Conservation (phyloP, 2,329 filamentous ascomycete genomes). For the Aschersonia sp. region DNA sequence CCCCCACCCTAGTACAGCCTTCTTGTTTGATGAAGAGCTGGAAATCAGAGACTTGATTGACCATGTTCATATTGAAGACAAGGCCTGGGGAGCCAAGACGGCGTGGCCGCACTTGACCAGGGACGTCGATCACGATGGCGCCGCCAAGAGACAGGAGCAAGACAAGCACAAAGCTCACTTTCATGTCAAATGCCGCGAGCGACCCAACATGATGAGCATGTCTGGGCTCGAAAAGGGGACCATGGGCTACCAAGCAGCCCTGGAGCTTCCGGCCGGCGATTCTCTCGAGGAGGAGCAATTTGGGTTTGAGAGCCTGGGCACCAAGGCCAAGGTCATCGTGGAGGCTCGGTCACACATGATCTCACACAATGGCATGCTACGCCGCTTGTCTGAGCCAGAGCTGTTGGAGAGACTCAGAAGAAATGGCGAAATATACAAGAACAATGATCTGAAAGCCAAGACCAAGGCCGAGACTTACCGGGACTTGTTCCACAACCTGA, state of each 20-base stretch:
- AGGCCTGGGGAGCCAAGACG: slow-evolving; percentile 47
- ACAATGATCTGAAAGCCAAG: slow-evolving; percentile 34
- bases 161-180: slow-evolving; percentile 39
- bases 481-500: slow-evolving; percentile 44
- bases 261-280: slow-evolving; percentile 52
- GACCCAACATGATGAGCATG: slow-evolving; percentile 59
- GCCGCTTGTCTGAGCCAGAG: slow-evolving; percentile 39
- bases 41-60: slow-evolving; percentile 50
- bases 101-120: slow-evolving; percentile 48
- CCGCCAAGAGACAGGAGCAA: slow-evolving; percentile 24
- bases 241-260: slow-evolving; percentile 52
- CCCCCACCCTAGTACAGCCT: slow-evolving; percentile 48
- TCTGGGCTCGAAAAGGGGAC: slow-evolving; percentile 58
- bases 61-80: slow-evolving; percentile 46
- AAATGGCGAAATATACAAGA: slow-evolving; percentile 39
- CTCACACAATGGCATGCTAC: slow-evolving; percentile 35
- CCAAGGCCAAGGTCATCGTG: slow-evolving; percentile 37
- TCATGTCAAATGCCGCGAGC: slow-evolving; percentile 42
- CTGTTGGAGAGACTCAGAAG: slow-evolving; percentile 45
- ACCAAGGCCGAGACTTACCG: slow-evolving; percentile 44
- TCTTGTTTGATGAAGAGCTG: slow-evolving; percentile 51
- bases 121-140: slow-evolving; percentile 30
- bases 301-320: slow-evolving; percentile 40
- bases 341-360: slow-evolving; percentile 45
- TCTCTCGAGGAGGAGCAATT: slow-evolving; percentile 47